Percentiles rank a stretch among this genome's conserved stretches.
These are phyloP conservation scores for Aspergillus sp. DNA, from an alignment of 2,329 filamentous ascomycete species.

Conservation along the genomic window DNA sequence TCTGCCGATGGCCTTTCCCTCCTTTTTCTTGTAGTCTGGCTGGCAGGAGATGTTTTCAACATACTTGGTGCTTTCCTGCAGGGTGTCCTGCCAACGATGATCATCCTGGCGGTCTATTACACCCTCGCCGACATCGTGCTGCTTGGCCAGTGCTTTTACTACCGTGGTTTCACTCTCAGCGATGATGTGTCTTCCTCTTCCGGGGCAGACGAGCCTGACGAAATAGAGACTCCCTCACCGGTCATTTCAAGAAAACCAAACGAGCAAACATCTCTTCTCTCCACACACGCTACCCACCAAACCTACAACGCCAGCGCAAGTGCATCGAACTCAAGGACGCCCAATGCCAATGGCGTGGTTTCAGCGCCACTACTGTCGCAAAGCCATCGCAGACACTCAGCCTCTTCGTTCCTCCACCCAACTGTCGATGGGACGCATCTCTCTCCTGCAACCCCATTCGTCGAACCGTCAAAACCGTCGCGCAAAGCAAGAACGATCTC, in stretches of 20 bases:
- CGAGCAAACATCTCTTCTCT: constrained; percentile 33
- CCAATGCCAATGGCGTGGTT: neutral
- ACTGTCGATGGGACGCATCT: constrained; percentile 66
- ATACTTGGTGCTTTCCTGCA: constrained; percentile 90
- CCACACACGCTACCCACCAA: constrained; percentile 19
- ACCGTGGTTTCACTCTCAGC: constrained; percentile 68
- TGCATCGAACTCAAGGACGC: constrained; percentile 6
- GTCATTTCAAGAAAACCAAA: constrained; percentile 21
- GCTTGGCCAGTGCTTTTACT: constrained; percentile 90
- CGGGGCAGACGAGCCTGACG: constrained; percentile 14
- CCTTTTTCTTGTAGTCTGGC: constrained; percentile 90
- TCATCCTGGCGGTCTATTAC: constrained; percentile 92
- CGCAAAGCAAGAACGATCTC: constrained; percentile 28
- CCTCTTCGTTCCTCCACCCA: constrained; percentile 45
- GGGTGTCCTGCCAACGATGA: constrained; percentile 91
- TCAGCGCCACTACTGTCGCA: neutral
- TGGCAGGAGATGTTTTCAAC: constrained; percentile 93
- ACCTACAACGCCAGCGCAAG: constrained; percentile 8
- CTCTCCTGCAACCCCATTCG: constrained; percentile 79
- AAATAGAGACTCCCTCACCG: constrained; percentile 16
- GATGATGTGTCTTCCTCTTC: constrained; percentile 26
- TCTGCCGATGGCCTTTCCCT: constrained; percentile 87
- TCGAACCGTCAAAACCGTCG: constrained; percentile 48
- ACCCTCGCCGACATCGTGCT: constrained; percentile 89
- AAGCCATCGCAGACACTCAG: constrained; percentile 25